These are phyloP conservation scores for Cytidiella melzeri DNA, from an alignment of 768 basidiomycete genomes.

Conservation along the genomic window DNA sequence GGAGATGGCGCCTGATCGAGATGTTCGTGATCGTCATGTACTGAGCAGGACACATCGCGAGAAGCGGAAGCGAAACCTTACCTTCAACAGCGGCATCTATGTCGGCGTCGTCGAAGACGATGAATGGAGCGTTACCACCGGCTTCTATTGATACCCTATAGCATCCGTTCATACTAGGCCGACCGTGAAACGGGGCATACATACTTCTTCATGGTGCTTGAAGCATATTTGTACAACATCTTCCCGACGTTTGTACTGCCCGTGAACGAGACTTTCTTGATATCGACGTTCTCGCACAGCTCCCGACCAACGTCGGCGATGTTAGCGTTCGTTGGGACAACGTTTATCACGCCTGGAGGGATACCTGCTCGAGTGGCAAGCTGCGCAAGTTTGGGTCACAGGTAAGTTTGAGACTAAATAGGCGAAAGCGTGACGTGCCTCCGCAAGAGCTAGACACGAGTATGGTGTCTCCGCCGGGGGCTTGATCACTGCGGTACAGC, in stretches of 20 bases:
- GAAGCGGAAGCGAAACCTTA: constrained; percentile 16
- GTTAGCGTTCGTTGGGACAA: constrained; percentile 84
- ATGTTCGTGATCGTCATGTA: not conserved
- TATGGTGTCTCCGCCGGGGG: constrained; percentile 95
- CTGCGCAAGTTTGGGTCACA: constrained; percentile 29
- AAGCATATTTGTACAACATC: constrained; percentile 62
- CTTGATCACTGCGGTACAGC: constrained; percentile 95
- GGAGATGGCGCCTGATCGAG: constrained; percentile 50
- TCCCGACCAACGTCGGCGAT: constrained; percentile 87
- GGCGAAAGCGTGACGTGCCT: constrained; percentile 39
- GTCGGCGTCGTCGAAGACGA: constrained; percentile 95
- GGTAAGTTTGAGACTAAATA: not conserved
- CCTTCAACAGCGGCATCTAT: constrained; percentile 89
- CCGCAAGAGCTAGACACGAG: constrained; percentile 85
- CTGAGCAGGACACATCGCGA: not conserved
- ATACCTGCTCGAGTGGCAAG: constrained; percentile 85
- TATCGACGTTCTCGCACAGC: constrained; percentile 80
- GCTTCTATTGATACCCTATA: constrained; percentile 70
- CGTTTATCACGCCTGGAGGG: constrained; percentile 92
- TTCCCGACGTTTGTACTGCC: constrained; percentile 83
- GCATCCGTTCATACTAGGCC: not conserved
- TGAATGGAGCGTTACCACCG: constrained; percentile 93
- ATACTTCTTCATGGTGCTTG: constrained; percentile 79
- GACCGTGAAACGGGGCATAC: constrained; percentile 14
- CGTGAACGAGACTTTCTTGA: constrained; percentile 91